These are phyloP conservation scores for Rhodotorula kratochvilovae DNA, from an alignment of 768 basidiomycete species.

Conservation along the genomic window DNA sequence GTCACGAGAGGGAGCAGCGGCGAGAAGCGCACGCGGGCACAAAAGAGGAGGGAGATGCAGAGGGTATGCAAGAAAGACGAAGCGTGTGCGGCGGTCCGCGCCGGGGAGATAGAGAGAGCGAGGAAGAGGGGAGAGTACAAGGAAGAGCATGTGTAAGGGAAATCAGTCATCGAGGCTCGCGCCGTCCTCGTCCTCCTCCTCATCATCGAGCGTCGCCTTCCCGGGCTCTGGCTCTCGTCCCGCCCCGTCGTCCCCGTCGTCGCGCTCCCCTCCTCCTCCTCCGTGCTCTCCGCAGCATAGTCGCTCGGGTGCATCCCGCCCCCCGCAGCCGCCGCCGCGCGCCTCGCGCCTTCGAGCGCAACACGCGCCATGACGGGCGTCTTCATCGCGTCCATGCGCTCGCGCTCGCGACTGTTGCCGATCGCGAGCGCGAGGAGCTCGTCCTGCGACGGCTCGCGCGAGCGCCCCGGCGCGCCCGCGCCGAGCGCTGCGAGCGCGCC, in stretches of 20 bases:
- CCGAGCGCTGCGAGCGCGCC: no score
- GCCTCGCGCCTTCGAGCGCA: background rate
- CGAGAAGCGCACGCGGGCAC: no score
- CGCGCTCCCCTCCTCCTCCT: background rate
- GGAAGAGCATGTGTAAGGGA: background rate
- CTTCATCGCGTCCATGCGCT: background rate
- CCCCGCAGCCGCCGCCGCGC: background rate
- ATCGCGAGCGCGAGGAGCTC: background rate
- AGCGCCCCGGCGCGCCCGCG: no score
- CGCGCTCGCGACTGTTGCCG: no score
- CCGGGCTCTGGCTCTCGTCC: conserved; percentile 4
- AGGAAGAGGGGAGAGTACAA: background rate
- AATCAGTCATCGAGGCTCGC: background rate
- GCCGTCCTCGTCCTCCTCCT: conserved; percentile 1
- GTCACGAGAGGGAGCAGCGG: no score
- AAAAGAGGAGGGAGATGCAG: no score
- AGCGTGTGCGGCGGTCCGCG: no score
- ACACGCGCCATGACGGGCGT: conserved; percentile 8
- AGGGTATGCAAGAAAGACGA: no score
- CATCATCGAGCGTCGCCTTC: background rate
- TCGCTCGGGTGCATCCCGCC: background rate
- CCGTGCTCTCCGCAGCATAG: background rate
- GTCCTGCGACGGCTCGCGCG: background rate
- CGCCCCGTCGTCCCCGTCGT: background rate
- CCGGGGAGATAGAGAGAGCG: no score